Evolutionary conservation across 371 early-diverging fungal species (phyloP).

Genomic region (Mucor lusitanicus): DNA sequence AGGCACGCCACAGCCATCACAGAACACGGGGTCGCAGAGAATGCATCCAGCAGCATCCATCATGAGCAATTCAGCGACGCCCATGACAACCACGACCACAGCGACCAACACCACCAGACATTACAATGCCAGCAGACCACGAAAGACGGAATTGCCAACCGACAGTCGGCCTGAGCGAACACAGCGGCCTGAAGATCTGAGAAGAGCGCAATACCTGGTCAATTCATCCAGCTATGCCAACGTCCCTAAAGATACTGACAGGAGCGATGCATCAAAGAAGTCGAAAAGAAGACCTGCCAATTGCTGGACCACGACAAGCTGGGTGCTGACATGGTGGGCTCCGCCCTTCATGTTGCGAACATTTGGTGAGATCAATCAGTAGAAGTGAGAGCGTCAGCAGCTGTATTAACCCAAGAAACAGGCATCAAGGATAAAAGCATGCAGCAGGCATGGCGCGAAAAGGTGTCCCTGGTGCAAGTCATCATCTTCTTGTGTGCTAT

Average conservation of each 20-base stretch:
- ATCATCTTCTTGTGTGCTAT: conserved; percentile 63
- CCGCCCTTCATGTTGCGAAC: conserved; percentile 35
- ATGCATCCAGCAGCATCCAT: background rate
- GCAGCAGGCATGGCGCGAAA: conserved; percentile 94
- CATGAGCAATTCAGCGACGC: background rate
- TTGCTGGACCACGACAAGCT: conserved; percentile 40
- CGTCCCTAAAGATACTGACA: background rate
- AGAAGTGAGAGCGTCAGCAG: background rate
- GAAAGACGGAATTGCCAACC: conserved; percentile 3
- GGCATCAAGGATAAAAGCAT: conserved; percentile 58
- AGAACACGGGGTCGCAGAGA: background rate
- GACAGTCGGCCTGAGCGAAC: conserved; percentile 10
- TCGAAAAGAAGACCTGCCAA: conserved; percentile 12
- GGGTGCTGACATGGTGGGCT: conserved; percentile 50
- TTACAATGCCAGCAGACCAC: background rate
- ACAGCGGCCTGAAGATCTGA: conserved; percentile 19
- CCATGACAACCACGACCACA: background rate
- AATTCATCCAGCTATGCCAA: background rate
- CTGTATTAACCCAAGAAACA: background rate
- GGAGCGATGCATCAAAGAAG: background rate
- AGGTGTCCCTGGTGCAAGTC: conserved; percentile 78
- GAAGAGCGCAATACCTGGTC: conserved; percentile 17
- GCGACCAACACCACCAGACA: background rate
- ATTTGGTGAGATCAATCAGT: conserved; percentile 19
- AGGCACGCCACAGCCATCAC: background rate